Conservation (phyloP, 345 rosid species). For the Corchorus capsularis region DNA sequence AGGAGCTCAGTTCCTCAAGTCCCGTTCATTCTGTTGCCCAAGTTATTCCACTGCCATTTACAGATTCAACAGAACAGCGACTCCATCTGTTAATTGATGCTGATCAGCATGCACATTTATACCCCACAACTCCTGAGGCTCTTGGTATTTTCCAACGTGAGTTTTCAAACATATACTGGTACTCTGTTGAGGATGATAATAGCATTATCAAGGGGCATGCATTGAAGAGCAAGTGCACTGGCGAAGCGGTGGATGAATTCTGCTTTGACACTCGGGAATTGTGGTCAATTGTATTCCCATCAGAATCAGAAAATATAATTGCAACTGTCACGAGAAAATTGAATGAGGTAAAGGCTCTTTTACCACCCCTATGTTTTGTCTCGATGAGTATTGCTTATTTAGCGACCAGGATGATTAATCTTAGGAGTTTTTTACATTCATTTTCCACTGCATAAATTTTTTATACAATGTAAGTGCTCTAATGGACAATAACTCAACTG, state of each 20-base stretch:
- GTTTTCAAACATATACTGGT: constrained; percentile 84
- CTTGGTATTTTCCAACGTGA: constrained; percentile 60
- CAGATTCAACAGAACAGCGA: constrained; percentile 88
- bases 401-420: background rate
- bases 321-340: constrained; percentile 64
- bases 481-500: background rate
- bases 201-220: constrained; percentile 81
- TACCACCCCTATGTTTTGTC: background rate
- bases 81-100: constrained; percentile 83
- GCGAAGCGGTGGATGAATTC: constrained; percentile 63
- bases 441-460: background rate
- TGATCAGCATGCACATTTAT: constrained; percentile 65
- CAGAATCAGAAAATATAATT: constrained; percentile 85
- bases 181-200: constrained; percentile 66
- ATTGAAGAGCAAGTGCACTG: constrained; percentile 58
- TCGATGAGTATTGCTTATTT: background rate
- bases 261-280: constrained; percentile 75
- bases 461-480: background rate
- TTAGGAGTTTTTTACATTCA: background rate
- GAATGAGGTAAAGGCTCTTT: constrained; percentile 64
- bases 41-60: constrained; percentile 80
- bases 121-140: constrained; percentile 83
- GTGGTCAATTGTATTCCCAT: constrained; percentile 93
- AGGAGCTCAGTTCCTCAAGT: constrained; percentile 58
- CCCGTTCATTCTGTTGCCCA: constrained; percentile 74